Conservation (phyloP, 2,329 filamentous ascomycete species). For the Arthroderma uncinatum region DNA sequence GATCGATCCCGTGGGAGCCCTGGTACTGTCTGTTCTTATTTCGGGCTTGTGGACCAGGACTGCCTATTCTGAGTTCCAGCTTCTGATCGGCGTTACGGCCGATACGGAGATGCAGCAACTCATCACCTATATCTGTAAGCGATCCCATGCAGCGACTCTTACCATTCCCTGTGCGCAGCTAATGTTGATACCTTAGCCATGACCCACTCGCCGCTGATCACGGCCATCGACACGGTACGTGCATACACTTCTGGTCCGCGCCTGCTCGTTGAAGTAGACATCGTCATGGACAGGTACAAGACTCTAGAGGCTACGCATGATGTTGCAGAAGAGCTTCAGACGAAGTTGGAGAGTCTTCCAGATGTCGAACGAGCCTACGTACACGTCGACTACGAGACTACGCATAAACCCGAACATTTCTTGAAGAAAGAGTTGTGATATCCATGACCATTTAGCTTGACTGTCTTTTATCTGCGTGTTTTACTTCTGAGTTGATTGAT, state of each 20-base stretch:
- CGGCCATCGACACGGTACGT: conserved; percentile 85
- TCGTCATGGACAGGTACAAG: conserved; percentile 74
- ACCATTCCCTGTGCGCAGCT: background rate
- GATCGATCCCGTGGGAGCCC: conserved; percentile 87
- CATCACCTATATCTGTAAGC: conserved; percentile 66
- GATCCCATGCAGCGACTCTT: conserved; percentile 38
- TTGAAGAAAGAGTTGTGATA: conserved; percentile 52
- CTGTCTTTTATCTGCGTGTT: background rate
- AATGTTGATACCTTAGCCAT: conserved; percentile 40
- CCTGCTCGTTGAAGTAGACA: conserved; percentile 88
- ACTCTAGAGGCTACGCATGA: conserved; percentile 75
- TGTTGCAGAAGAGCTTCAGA: conserved; percentile 84
- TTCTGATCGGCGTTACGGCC: conserved; percentile 81
- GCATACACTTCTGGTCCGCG: conserved; percentile 84
- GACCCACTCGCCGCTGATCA: conserved; percentile 73
- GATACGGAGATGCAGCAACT: conserved; percentile 79
- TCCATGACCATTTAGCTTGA: background rate
- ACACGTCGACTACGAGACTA: conserved; percentile 94
- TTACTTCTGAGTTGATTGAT: background rate
- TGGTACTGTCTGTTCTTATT: conserved; percentile 69
- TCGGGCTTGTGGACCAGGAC: conserved; percentile 71
- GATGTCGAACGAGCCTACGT: conserved; percentile 91
- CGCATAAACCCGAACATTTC: conserved; percentile 80
- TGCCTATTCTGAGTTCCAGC: conserved; percentile 77
- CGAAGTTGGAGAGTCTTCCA: conserved; percentile 82